Conservation (phyloP, 768 basidiomycete genomes). For the Termitomyces bulborhizus region DNA sequence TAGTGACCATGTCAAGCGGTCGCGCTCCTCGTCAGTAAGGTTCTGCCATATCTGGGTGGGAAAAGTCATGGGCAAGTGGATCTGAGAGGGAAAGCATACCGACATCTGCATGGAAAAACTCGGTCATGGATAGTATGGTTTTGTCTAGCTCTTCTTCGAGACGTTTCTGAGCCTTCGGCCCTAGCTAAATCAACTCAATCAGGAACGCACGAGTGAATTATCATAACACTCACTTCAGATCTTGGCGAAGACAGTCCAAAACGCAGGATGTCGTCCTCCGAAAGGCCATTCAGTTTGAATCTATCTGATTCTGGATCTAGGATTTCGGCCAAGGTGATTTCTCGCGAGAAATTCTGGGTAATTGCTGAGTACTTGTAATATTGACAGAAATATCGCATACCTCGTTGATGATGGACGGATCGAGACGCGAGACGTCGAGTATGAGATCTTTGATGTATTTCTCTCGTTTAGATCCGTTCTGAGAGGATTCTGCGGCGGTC, state of each 20-base stretch:
- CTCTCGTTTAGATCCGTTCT: neutral
- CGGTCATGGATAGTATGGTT: constrained; percentile 14
- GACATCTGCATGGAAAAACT: constrained; percentile 18
- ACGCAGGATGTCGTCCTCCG: constrained; percentile 9
- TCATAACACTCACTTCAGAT: constrained; percentile 2
- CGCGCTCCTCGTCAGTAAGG: constrained; percentile 6
- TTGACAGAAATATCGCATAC: neutral
- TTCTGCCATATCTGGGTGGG: constrained; percentile 3
- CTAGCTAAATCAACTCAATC: neutral
- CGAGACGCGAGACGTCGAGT: constrained; percentile 3
- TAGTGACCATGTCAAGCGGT: constrained; percentile 1
- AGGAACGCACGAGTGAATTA: too few species aligned
- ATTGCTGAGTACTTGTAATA: too few species aligned
- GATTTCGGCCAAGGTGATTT: constrained; percentile 5
- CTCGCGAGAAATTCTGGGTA: constrained; percentile 1
- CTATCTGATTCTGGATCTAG: neutral
- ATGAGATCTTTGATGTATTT: neutral
- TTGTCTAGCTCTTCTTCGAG: constrained; percentile 17
- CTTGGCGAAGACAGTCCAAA: constrained; percentile 8
- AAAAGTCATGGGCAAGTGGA: neutral
- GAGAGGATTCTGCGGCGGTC: neutral
- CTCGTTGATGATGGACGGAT: constrained; percentile 3
- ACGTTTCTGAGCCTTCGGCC: constrained; percentile 7
- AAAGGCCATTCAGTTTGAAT: neutral
- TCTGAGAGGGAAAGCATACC: neutral